phyloP scores from a whole-genome alignment of 257 asterid genomes.

The Eucommia ulmoides region DNA sequence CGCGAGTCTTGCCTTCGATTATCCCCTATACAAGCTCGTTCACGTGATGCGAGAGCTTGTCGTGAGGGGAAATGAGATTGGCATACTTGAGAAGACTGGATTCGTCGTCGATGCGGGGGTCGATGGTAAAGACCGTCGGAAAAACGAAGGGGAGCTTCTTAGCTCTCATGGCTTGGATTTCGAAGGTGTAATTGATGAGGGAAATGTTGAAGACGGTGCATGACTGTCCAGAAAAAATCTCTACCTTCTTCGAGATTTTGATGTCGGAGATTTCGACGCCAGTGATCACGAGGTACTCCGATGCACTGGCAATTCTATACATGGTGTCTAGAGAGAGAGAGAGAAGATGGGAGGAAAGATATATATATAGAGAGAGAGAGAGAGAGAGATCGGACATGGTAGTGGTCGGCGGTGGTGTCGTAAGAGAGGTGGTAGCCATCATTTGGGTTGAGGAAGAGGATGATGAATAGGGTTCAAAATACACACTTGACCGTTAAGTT shows the following conservation, averaged over 20 bases:
- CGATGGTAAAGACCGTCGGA: neutral
- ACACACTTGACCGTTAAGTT: too few species aligned
- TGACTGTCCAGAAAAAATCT: neutral
- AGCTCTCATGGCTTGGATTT: neutral
- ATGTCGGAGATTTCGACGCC: neutral
- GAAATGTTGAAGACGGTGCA: neutral
- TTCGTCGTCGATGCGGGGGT: neutral
- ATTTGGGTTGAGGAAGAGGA: too few species aligned
- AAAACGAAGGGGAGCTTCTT: neutral
- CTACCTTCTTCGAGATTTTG: neutral
- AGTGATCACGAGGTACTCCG: constrained; percentile 1
- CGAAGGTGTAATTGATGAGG: neutral
- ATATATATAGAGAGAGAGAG: too few species aligned
- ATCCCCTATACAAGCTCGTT: neutral
- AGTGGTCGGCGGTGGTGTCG: too few species aligned
- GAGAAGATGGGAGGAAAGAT: too few species aligned
- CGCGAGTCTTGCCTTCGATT: neutral
- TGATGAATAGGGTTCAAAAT: too few species aligned
- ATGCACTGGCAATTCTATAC: neutral
- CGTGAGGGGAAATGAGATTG: neutral
- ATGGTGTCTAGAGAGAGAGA: too few species aligned
- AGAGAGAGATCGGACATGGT: too few species aligned
- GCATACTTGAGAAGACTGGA: neutral
- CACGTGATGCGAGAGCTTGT: neutral
- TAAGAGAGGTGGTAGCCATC: too few species aligned